phyloP scores from a whole-genome alignment of 306 rosid genomes.

The Alnus rubra region DNA sequence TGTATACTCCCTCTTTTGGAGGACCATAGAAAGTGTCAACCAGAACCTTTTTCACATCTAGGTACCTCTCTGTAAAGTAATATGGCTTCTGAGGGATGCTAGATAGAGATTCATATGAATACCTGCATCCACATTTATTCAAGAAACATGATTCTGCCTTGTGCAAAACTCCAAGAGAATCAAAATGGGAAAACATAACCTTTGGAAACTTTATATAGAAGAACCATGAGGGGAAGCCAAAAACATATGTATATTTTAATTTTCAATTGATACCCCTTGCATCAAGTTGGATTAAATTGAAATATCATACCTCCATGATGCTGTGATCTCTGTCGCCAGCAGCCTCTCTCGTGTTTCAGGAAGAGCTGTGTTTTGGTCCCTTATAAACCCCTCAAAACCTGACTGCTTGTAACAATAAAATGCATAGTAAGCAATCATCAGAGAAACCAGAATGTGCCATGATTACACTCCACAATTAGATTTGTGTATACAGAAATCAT shows the following conservation, averaged over 20 bases:
- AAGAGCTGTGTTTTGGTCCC: conserved; percentile 85
- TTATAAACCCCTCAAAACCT: conserved; percentile 83
- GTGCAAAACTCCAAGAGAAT: conserved; percentile 17
- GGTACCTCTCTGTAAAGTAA: conserved; percentile 69
- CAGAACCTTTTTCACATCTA: conserved; percentile 59
- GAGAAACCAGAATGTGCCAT: conserved; percentile 15
- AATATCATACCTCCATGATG: conserved; percentile 68
- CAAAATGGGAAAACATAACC: background rate
- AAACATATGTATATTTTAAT: background rate
- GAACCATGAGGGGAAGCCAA: background rate
- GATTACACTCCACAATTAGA: background rate
- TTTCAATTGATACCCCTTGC: background rate
- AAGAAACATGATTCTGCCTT: conserved; percentile 16
- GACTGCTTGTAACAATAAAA: conserved; percentile 56
- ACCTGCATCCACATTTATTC: conserved; percentile 53
- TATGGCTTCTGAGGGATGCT: conserved; percentile 60
- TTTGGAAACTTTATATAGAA: background rate
- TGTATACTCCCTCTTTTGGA: conserved; percentile 74
- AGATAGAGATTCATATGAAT: conserved; percentile 56
- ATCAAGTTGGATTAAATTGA: background rate
- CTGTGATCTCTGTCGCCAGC: conserved; percentile 86
- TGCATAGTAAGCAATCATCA: conserved; percentile 21
- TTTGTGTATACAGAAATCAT: background rate
- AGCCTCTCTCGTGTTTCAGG: conserved; percentile 92
- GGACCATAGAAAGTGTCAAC: conserved; percentile 74